Percentiles rank a stretch among this genome's conserved stretches.
These are phyloP conservation scores for Heterobasidion parviporum DNA, from an alignment of 1,284 basidiomycete genomes.

Conservation along the genomic window DNA sequence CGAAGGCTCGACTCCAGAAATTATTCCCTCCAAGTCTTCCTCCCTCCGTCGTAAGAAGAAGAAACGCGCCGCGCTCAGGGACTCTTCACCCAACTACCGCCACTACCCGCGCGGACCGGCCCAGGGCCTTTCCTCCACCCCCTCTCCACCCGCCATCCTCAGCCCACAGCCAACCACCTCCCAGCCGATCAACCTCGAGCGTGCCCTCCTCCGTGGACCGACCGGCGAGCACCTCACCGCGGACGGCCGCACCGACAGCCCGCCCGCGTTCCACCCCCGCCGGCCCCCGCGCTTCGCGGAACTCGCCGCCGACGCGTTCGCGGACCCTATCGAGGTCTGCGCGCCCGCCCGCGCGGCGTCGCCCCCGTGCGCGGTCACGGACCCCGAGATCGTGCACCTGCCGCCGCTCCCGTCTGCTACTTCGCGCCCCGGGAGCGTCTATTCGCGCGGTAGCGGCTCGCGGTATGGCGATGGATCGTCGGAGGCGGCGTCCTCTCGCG, in stretches of 20 bases:
- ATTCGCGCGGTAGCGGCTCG: no score
- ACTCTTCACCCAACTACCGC: constrained; percentile 16
- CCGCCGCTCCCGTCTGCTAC: no score
- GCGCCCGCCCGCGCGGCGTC: no score
- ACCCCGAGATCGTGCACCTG: neutral
- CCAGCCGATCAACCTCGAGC: constrained; percentile 15
- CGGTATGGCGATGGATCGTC: no score
- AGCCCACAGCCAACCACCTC: constrained; percentile 20
- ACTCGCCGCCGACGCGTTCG: constrained; percentile 20
- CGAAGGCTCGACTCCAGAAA: no score
- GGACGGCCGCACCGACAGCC: neutral
- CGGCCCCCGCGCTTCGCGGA: constrained; percentile 22
- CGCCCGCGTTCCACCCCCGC: constrained; percentile 15
- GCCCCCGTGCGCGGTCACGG: neutral
- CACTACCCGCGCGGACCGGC: constrained; percentile 13
- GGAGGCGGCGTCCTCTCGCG: no score
- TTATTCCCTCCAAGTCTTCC: no score
- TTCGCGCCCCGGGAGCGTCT: no score
- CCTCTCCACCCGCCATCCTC: constrained; percentile 8
- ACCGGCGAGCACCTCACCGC: constrained; percentile 4
- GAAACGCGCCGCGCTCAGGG: no score
- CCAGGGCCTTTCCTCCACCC: constrained; percentile 13
- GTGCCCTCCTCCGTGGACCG: neutral
- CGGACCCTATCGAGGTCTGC: constrained; percentile 3
- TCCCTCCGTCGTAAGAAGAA: no score